These are phyloP conservation scores for Beauveria australis DNA, from an alignment of 2,329 filamentous ascomycete genomes.

Conservation along the genomic window DNA sequence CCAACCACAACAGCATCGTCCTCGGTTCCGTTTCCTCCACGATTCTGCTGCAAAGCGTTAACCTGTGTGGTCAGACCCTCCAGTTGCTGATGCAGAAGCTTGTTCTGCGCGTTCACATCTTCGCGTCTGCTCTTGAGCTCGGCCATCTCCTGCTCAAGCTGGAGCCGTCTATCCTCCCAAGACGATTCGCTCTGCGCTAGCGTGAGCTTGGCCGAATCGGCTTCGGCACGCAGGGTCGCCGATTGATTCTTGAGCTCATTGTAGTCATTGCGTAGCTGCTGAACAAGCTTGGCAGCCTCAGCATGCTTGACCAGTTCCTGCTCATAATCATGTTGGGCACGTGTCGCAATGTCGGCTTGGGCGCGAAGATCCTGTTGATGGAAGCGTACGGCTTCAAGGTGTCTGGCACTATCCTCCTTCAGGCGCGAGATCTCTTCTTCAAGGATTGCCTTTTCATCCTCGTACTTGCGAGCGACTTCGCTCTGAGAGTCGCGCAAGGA, in stretches of 20 bases:
- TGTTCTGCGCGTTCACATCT: constrained; percentile 83
- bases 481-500: constrained; percentile 71
- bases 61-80: constrained; percentile 79
- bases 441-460: constrained; percentile 73
- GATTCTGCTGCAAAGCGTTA: constrained; percentile 66
- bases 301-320: constrained; percentile 90
- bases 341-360: constrained; percentile 86
- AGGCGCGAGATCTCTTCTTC: constrained; percentile 73
- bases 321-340: constrained; percentile 93
- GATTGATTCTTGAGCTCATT: constrained; percentile 76
- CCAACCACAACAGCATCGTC: constrained; percentile 46
- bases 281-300: constrained; percentile 80
- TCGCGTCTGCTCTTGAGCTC: constrained; percentile 74
- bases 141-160: constrained; percentile 73
- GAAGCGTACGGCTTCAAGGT: constrained; percentile 70
- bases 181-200: constrained; percentile 75
- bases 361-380: constrained; percentile 88
- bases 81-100: constrained; percentile 79
- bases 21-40: constrained; percentile 42
- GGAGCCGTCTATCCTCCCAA: constrained; percentile 74
- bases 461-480: constrained; percentile 60
- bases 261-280: constrained; percentile 68
- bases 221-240: constrained; percentile 66
- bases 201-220: constrained; percentile 74
- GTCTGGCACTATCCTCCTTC: constrained; percentile 75